These are phyloP conservation scores for Sugiyamaella paludigena DNA, from an alignment of 1,139 yeast species.

Conservation along the genomic window DNA sequence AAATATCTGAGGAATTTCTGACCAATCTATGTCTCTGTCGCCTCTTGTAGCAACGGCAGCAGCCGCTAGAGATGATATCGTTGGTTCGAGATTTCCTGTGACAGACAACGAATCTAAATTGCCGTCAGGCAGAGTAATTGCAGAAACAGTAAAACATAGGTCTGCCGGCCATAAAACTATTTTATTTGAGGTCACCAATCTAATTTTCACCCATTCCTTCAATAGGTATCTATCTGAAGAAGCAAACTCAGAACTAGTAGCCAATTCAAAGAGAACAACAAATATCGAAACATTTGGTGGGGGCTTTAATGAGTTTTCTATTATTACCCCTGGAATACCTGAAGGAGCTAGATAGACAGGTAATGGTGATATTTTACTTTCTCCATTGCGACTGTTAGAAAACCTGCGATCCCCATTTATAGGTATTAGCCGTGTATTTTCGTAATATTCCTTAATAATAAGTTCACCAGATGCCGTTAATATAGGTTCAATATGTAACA, in stretches of 20 bases:
- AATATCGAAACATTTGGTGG: slow-evolving; percentile 4
- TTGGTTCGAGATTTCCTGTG: background rate
- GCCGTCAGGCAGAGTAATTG: background rate
- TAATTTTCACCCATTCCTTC: slow-evolving; percentile 11
- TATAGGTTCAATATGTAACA: slow-evolving; percentile 32
- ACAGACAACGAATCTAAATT: background rate
- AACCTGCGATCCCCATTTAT: background rate
- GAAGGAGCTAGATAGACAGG: slow-evolving; percentile 7
- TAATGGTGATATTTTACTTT: background rate
- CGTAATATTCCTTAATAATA: slow-evolving; percentile 27
- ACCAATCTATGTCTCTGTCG: slow-evolving; percentile 1
- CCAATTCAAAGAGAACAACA: slow-evolving; percentile 8
- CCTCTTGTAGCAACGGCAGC: background rate
- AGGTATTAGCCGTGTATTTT: slow-evolving; percentile 16
- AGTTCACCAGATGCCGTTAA: slow-evolving; percentile 41
- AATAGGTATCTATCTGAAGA: slow-evolving; percentile 9
- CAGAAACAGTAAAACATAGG: slow-evolving; percentile 15
- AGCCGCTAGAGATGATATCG: background rate
- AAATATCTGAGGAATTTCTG: slow-evolving; percentile 23
- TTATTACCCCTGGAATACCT: slow-evolving; percentile 26
- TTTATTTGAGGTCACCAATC: slow-evolving; percentile 5
- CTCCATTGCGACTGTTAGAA: background rate
- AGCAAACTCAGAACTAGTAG: slow-evolving; percentile 13
- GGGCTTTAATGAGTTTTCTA: slow-evolving; percentile 16
- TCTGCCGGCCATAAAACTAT: slow-evolving; percentile 23